Base-by-base conservation (phyloP, 1,284 basidiomycete genomes). In the Ustilago xerochloae region DNA sequence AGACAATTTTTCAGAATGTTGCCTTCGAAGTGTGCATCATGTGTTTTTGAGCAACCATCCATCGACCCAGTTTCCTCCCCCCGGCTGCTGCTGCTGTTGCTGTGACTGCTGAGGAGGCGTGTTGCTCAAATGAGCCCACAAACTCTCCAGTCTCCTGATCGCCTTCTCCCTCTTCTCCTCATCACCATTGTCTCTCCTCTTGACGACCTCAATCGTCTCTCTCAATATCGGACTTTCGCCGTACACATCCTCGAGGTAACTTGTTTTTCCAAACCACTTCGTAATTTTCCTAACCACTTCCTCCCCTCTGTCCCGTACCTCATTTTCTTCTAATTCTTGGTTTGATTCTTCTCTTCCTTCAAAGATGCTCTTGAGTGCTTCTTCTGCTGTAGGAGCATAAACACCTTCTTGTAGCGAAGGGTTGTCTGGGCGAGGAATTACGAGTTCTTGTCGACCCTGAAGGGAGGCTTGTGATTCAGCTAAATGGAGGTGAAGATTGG, bases 211-310 rank as follows among this genome's bases (percentile, higher is more conserved):
- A 3, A 74, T 60, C 20, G 63, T 69, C 50, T 74, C 59, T 3
- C 47, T 18, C 28, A 74, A 32, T 3, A 69, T 26, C 0, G 63
- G 63, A 2, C 36, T 22, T 0, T 46, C 29, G 4, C 71, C 71
- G 28, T 74, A 74, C 0, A 74, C 71, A 22, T 74, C 71, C 18
- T 74, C 55, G 2, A 63, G n/a, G 28, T 65, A 63, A 38, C 46
- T 64, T 13, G 45, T 38, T 0, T 41, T 51, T 0, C 43, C 64
- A 38, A 73, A 73, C 20, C 38, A 68, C 4, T 36, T 24, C 7
- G 64, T 65, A 59, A 74, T 65, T 52, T 59, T 65, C 7, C 33
- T 26, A 0, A 69, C 59, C 2, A 74, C 48, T 8, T 48, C 55
- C 6, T 30, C 18, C 1, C 58, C 57, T 10, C 53, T 33, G 6